Evolutionary conservation across 768 basidiomycete species (phyloP).

Genomic region (Mycena chlorophos): DNA sequence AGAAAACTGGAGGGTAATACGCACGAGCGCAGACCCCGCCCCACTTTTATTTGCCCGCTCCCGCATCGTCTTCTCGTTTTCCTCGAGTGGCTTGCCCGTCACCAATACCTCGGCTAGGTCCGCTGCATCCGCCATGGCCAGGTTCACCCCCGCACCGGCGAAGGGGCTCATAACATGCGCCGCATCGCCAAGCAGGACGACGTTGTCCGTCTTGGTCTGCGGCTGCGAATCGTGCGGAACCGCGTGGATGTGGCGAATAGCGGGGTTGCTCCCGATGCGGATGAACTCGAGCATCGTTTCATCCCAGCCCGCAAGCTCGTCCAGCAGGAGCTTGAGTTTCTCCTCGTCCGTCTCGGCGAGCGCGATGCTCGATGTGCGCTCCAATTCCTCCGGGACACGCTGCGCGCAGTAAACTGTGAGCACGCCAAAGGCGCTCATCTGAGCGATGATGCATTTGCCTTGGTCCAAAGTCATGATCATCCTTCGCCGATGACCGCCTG

Average conservation of each 20-base stretch:
- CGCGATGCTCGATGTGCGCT: neutral
- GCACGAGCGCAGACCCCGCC: neutral
- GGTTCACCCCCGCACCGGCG: conserved; percentile 37
- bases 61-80: neutral
- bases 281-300: neutral
- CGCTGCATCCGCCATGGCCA: conserved; percentile 30
- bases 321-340: neutral
- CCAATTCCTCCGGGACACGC: neutral
- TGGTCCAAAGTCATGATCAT: conserved; percentile 23
- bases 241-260: neutral
- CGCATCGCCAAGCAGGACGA: conserved; percentile 31
- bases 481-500: conserved; percentile 25
- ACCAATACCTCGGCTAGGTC: conserved; percentile 3
- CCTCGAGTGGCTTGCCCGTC: neutral
- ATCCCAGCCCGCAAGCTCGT: conserved; percentile 2
- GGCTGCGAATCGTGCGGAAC: neutral
- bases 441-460: conserved; percentile 28
- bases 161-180: conserved; percentile 40
- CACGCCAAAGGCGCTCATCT: conserved; percentile 30
- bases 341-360: neutral
- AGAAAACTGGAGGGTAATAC: too few relatives aligned
- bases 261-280: neutral
- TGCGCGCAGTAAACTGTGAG: conserved; percentile 23
- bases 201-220: neutral
- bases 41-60: neutral